Evolutionary conservation across 441 rosid species (phyloP), one percentile per base, ranked within the genome.

Genomic region (Populus tomentosa): DNA sequence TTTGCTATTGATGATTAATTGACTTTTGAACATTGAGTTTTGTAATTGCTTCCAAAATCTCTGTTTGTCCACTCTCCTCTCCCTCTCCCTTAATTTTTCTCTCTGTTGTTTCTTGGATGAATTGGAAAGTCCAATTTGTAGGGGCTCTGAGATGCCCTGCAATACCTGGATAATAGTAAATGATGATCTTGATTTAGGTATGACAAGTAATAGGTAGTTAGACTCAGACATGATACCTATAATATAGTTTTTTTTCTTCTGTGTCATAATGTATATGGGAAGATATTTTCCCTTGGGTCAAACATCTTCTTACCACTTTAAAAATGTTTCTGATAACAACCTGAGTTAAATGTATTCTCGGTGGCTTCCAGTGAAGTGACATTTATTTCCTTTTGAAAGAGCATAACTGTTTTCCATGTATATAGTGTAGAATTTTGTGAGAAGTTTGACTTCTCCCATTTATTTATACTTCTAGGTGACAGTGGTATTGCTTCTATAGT

Each of bases 401-500:
- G 72, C 59, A 35, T 36, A 3, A 46, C 18, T 46, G 56, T 46
- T 46, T 46, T 46, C 56, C 56, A 46, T 46, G 20, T 46, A 46
- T 46, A 14, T 14, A 46, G 20, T 46, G 56, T 46, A 46, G 56
- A 14, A 46, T 59, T 65, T 71, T 72, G 46, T 26, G 56, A 68
- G 42, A 74, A 53, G 75, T 14, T 5, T 30, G 9, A 67, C 74
- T 14, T 46, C 38, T 86, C 36, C 33, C 66, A 72, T 83, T 75
- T 24, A 67, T 46, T 76, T 69, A 36, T 67, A 40, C 78, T 33
- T 82, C 38, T 79, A 96, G 98, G 98, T 79, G 87, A 88, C 35
- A 87, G 92, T 88, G 82, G 82, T 67, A 78, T 89, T 80, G 90
- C 94, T 78, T 84, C 89, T 56, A 81, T 70, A 42, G 93, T 92